These are phyloP conservation scores for Botrytis aclada DNA, from an alignment of 2,329 filamentous ascomycete species.

Conservation along the genomic window DNA sequence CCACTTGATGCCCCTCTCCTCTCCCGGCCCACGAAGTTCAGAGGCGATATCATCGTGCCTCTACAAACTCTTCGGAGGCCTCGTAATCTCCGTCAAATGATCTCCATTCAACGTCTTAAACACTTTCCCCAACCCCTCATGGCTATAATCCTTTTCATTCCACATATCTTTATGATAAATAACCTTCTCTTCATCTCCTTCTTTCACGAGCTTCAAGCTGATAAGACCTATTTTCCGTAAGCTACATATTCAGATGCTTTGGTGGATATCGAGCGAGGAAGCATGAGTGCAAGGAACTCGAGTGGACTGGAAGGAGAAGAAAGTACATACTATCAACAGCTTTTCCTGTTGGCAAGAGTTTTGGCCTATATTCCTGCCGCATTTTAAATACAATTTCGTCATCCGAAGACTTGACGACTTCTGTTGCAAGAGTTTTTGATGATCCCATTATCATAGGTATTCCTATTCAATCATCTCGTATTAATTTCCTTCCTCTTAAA, in stretches of 20 bases:
- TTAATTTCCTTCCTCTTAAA: background rate
- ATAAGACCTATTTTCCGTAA: constrained; percentile 35
- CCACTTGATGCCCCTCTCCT: no score
- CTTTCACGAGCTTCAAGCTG: constrained; percentile 41
- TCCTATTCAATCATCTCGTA: constrained; percentile 22
- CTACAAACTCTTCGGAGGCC: background rate
- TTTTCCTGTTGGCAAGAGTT: constrained; percentile 33
- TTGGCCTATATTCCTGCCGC: constrained; percentile 47
- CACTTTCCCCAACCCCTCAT: constrained; percentile 46
- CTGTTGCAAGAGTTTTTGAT: constrained; percentile 42
- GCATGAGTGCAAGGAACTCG: background rate
- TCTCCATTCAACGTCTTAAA: constrained; percentile 49
- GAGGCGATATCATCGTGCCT: background rate
- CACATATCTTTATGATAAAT: constrained; percentile 50
- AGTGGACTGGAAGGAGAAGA: background rate
- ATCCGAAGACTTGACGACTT: constrained; percentile 41
- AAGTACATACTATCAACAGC: constrained; percentile 4
- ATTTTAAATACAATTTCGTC: constrained; percentile 47
- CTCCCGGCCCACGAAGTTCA: background rate
- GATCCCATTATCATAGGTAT: constrained; percentile 44
- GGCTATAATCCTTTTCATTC: constrained; percentile 48
- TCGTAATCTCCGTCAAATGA: constrained; percentile 37
- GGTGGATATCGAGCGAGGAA: background rate
- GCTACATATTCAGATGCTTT: no score
- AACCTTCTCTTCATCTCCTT: constrained; percentile 39